Percentiles rank a stretch among this genome's conserved stretches.
Conservation (phyloP, 177 flowering plant species). For the Vitis hybrid region DNA sequence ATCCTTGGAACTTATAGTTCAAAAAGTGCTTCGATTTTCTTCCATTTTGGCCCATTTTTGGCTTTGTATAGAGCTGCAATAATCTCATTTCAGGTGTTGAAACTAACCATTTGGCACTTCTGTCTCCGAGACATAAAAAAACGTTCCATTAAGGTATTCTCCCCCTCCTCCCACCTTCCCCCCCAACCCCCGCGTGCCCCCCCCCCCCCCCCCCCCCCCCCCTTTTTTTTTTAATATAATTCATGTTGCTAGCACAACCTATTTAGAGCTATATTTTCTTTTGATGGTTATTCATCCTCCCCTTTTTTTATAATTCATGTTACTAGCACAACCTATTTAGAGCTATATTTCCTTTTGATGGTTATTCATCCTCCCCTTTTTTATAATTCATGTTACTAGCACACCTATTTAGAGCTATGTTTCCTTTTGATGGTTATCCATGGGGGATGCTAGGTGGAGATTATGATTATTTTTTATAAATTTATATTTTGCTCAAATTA, state of each 20-base stretch:
- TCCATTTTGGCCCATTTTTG: constrained; percentile 79
- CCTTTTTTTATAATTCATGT: not conserved
- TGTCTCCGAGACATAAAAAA: constrained; percentile 70
- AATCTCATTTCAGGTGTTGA: constrained; percentile 78
- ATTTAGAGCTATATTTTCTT: not conserved
- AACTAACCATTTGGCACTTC: constrained; percentile 69
- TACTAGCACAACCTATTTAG: not conserved
- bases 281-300: not conserved
- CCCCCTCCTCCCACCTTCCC: not conserved
- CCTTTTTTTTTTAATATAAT: not conserved
- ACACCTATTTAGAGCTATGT: not conserved
- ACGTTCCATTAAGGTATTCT: constrained; percentile 74
- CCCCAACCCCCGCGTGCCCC: too few relatives aligned
- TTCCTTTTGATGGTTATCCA: not conserved
- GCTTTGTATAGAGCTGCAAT: constrained; percentile 90
- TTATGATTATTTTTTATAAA: not conserved
- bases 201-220: too few relatives aligned
- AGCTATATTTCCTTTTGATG: not conserved
- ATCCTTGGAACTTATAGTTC: constrained; percentile 67
- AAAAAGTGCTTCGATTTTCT: constrained; percentile 48
- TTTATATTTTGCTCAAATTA: not conserved
- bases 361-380: too few relatives aligned
- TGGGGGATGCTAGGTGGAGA: not conserved
- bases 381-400: not conserved
- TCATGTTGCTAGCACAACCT: not conserved